A percentile compares a stretch with the other conserved stretches of the same genome.
Evolutionary conservation across 2,329 filamentous ascomycete genomes (phyloP).

Genomic region (Kalaharituber pfeilii): DNA sequence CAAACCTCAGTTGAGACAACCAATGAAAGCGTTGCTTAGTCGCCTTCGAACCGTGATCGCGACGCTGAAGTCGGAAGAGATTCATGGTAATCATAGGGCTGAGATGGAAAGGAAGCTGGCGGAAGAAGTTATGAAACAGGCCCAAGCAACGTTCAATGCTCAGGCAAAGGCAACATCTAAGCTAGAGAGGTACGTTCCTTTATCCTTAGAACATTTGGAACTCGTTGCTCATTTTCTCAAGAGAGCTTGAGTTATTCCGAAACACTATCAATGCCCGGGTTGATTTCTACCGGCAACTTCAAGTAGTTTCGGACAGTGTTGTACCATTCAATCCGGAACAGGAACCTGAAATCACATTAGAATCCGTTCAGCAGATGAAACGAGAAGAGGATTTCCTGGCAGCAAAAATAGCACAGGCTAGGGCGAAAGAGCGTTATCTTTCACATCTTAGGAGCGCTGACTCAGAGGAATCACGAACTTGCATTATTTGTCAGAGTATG

Average conservation of each 20-base stretch:
- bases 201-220: slow-evolving; percentile 28
- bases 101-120: slow-evolving; percentile 34
- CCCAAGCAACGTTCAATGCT: slow-evolving; percentile 36
- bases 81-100: slow-evolving; percentile 6
- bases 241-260: slow-evolving; percentile 60
- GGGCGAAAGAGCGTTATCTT: slow-evolving; percentile 59
- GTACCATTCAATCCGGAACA: slow-evolving; percentile 34
- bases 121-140: slow-evolving; percentile 42
- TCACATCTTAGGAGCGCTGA: slow-evolving; percentile 40
- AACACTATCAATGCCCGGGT: slow-evolving; percentile 67
- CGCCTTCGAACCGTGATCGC: slow-evolving; percentile 49
- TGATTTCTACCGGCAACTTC: slow-evolving; percentile 80
- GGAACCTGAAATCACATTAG: slow-evolving; percentile 36
- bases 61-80: slow-evolving; percentile 38
- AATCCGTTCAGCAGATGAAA: slow-evolving; percentile 27
- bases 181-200: too few relatives aligned
- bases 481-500: slow-evolving; percentile 65
- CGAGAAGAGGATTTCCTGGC: slow-evolving; percentile 36
- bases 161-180: slow-evolving; percentile 36
- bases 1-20: slow-evolving; percentile 35
- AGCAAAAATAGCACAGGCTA: slow-evolving; percentile 42
- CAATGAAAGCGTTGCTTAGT: slow-evolving; percentile 49
- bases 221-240: background rate
- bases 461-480: slow-evolving; percentile 49
- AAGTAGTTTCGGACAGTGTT: slow-evolving; percentile 78